These are phyloP conservation scores for Lathyrus sativus DNA, from an alignment of 306 rosid species.

Conservation along the genomic window DNA sequence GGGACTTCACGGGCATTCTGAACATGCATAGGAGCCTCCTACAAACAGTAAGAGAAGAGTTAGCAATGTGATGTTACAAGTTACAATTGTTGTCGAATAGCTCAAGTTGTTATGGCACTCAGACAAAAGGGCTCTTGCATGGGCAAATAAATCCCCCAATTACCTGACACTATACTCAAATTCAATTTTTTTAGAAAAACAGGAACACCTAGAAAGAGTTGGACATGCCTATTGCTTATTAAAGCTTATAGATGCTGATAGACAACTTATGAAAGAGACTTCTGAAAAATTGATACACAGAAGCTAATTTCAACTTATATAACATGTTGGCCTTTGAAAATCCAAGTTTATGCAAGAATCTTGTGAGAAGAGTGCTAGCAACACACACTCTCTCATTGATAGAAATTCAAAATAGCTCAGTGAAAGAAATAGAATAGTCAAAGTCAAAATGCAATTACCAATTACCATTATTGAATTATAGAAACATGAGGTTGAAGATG, in stretches of 20 bases:
- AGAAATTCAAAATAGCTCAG: neutral
- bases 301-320: neutral
- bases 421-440: neutral
- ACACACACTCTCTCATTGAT: neutral
- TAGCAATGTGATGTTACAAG: neutral
- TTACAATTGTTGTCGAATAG: neutral
- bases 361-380: neutral
- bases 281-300: neutral
- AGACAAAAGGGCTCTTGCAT: neutral
- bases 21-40: conserved; percentile 93
- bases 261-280: neutral
- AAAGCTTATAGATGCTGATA: neutral
- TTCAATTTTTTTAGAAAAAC: neutral
- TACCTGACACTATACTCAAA: neutral
- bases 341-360: neutral
- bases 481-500: neutral
- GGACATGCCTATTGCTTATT: neutral
- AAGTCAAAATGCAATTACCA: neutral
- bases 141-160: neutral
- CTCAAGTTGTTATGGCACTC: neutral
- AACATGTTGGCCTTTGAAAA: neutral
- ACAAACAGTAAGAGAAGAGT: conserved; percentile 16
- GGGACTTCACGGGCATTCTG: conserved; percentile 81
- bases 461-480: neutral
- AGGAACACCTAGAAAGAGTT: neutral